phyloP scores from a whole-genome alignment of 805 yeast genomes.

The Maudiozyma turicensis region DNA sequence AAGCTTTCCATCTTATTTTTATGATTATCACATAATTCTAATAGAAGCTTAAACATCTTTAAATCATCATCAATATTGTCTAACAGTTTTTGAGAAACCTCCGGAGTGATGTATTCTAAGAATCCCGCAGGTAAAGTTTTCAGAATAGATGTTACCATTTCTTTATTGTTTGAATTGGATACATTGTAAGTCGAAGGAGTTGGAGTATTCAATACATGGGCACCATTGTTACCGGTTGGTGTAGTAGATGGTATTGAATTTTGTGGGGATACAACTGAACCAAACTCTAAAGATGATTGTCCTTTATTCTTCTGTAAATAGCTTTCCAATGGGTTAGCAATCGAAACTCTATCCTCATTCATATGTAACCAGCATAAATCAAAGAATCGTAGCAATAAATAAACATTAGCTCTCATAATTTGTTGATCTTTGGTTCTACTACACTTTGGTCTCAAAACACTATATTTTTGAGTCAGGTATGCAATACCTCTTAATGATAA shows the following conservation, averaged over 20 bases:
- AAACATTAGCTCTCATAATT: slow-evolving; percentile 24
- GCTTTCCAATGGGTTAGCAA: slow-evolving; percentile 20
- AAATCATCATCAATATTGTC: slow-evolving; percentile 10
- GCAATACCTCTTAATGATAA: slow-evolving; percentile 26
- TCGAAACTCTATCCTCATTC: slow-evolving; percentile 17
- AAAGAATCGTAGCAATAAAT: slow-evolving; percentile 20
- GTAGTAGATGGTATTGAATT: slow-evolving; percentile 13
- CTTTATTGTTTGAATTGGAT: slow-evolving; percentile 8
- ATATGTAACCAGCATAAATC: slow-evolving; percentile 21
- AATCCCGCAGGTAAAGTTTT: slow-evolving; percentile 13
- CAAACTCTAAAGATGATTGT: background rate
- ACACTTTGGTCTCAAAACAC: background rate
- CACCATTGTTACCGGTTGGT: background rate
- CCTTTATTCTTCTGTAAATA: slow-evolving; percentile 10
- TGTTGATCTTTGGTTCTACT: background rate
- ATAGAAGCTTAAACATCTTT: slow-evolving; percentile 13
- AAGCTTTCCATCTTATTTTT: slow-evolving; percentile 10
- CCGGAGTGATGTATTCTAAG: slow-evolving; percentile 9
- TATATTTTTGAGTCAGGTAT: slow-evolving; percentile 11
- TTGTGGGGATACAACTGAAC: background rate
- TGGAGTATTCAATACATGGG: background rate
- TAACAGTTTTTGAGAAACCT: slow-evolving; percentile 5
- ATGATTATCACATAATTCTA: slow-evolving; percentile 13
- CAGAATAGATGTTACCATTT: slow-evolving; percentile 10
- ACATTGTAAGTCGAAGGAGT: background rate